Conservation (phyloP, 805 yeast genomes). For the Candida sphagnicola region DNA sequence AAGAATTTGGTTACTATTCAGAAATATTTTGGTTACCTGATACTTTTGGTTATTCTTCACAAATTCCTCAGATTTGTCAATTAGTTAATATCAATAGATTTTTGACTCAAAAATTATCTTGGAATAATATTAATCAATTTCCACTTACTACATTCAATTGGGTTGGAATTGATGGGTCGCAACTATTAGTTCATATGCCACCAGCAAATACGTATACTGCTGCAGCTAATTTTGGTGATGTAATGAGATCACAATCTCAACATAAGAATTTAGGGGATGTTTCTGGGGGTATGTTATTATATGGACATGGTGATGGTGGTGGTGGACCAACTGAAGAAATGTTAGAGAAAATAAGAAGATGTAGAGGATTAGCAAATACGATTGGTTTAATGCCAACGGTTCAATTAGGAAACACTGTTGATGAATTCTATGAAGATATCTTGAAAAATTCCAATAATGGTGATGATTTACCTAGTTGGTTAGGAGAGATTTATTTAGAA, state of each 20-base stretch:
- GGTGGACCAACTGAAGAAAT: constrained; percentile 96
- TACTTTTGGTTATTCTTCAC: constrained; percentile 94
- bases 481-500: constrained; percentile 90
- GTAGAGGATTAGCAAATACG: constrained; percentile 81
- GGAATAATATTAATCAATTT: constrained; percentile 92
- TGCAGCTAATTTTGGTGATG: constrained; percentile 89
- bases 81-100: constrained; percentile 81
- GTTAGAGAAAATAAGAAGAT: constrained; percentile 88
- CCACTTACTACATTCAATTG: constrained; percentile 92
- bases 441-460: constrained; percentile 64
- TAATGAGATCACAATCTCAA: constrained; percentile 69
- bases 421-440: constrained; percentile 70
- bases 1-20: constrained; percentile 73
- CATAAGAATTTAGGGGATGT: constrained; percentile 82
- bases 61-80: constrained; percentile 89
- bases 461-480: constrained; percentile 73
- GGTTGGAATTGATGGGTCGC: constrained; percentile 93
- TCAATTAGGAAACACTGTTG: constrained; percentile 73
- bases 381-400: constrained; percentile 83
- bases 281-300: constrained; percentile 76
- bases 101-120: constrained; percentile 88
- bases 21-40: constrained; percentile 94
- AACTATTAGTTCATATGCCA: constrained; percentile 95
- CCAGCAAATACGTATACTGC: constrained; percentile 97
- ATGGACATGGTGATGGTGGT: constrained; percentile 97